These are phyloP conservation scores for Ceratobasidium sp. DNA, from an alignment of 1,284 basidiomycete species.

Conservation along the genomic window DNA sequence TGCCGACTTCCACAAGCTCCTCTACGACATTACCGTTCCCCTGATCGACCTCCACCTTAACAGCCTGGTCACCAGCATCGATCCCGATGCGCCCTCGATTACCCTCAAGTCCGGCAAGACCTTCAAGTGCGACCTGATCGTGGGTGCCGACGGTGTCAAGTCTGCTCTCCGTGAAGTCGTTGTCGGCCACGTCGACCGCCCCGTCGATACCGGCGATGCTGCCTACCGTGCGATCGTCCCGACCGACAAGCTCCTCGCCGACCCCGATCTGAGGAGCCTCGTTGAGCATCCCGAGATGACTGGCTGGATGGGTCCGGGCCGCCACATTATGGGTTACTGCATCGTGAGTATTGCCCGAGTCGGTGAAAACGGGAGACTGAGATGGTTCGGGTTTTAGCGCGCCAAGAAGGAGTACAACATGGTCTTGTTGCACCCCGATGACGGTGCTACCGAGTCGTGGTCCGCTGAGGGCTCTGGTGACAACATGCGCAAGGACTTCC, in stretches of 20 bases:
- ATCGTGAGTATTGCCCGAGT: conserved; percentile 41
- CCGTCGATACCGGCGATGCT: conserved; percentile 60
- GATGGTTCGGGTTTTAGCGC: conserved; percentile 38
- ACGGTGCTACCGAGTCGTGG: conserved; percentile 33
- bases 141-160: conserved; percentile 63
- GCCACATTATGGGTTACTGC: conserved; percentile 40
- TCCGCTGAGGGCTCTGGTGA: conserved; percentile 38
- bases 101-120: conserved; percentile 53
- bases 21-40: conserved; percentile 57
- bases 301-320: conserved; percentile 40
- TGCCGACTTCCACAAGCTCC: conserved; percentile 61
- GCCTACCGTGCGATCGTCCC: conserved; percentile 48
- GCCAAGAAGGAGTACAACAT: conserved; percentile 36
- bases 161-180: conserved; percentile 61
- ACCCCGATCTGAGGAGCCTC: conserved; percentile 38
- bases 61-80: conserved; percentile 54
- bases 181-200: conserved; percentile 51
- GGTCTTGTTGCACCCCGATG: conserved; percentile 37
- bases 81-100: conserved; percentile 51
- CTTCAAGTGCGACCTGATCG: conserved; percentile 56
- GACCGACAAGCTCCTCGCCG: conserved; percentile 33
- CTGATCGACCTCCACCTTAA: conserved; percentile 56
- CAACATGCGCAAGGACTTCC: conserved; percentile 36
- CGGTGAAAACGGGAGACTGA: background rate
- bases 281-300: conserved; percentile 38